A percentile compares a stretch with the other conserved stretches of the same genome.
Conservation (phyloP, 2,329 filamentous ascomycete genomes). For the Claviceps pusilla region DNA sequence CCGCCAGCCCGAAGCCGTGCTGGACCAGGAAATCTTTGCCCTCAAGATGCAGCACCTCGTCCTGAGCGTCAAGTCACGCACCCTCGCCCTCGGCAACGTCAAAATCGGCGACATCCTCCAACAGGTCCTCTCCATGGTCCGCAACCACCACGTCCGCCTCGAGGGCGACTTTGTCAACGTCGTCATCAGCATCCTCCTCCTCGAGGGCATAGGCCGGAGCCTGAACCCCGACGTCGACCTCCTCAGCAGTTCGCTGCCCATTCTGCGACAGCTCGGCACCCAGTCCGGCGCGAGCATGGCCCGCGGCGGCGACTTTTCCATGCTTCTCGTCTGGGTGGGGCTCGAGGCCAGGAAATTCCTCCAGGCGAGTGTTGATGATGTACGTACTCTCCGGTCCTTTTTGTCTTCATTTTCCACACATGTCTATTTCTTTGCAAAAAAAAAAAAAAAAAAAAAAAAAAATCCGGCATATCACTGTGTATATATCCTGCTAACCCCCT, state of each 20-base stretch:
- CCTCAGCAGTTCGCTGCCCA: constrained; percentile 72
- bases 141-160: constrained; percentile 77
- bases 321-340: constrained; percentile 84
- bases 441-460: no score
- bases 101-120: constrained; percentile 93
- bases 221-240: constrained; percentile 80
- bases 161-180: constrained; percentile 99
- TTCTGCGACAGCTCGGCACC: constrained; percentile 72
- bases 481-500: background rate
- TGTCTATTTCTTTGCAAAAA: no score
- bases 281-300: constrained; percentile 57
- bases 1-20: constrained; percentile 76
- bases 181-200: constrained; percentile 79
- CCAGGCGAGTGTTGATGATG: constrained; percentile 78
- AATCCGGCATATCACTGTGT: background rate
- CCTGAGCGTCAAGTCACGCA: constrained; percentile 74
- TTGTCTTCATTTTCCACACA: background rate
- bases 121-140: constrained; percentile 81
- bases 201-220: constrained; percentile 84
- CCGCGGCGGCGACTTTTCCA: constrained; percentile 60
- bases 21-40: constrained; percentile 81
- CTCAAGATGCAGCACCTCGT: constrained; percentile 96
- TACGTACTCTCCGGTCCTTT: constrained; percentile 30
- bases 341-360: constrained; percentile 79
- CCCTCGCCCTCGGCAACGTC: constrained; percentile 82